A percentile compares a stretch with the other conserved stretches of the same genome.
Conservation (phyloP, 2,329 filamentous ascomycete species). For the Kalmusia sp. region DNA sequence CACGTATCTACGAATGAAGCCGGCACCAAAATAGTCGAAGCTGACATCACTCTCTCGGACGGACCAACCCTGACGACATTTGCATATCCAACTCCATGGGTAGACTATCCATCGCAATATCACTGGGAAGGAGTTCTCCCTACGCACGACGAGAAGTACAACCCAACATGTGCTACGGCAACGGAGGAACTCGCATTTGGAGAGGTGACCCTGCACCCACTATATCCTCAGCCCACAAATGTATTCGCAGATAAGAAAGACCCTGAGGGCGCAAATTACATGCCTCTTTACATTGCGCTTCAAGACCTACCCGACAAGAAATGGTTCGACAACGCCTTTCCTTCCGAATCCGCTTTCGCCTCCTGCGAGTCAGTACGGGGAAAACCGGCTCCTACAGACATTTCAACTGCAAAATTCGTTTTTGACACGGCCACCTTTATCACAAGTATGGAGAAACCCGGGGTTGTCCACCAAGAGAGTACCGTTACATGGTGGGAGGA, state of each 20-base stretch:
- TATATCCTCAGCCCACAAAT: slow-evolving; percentile 22
- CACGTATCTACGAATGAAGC: slow-evolving; percentile 4
- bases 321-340: slow-evolving; percentile 23
- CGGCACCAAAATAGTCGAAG: slow-evolving; percentile 15
- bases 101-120: slow-evolving; percentile 23
- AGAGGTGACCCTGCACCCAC: slow-evolving; percentile 16
- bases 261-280: slow-evolving; percentile 12
- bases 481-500: background rate
- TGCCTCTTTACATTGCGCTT: slow-evolving; percentile 19
- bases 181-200: slow-evolving; percentile 13
- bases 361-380: slow-evolving; percentile 13
- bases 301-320: slow-evolving; percentile 18
- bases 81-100: slow-evolving; percentile 24
- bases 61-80: slow-evolving; percentile 2
- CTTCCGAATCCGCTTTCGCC: slow-evolving; percentile 23
- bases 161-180: slow-evolving; percentile 18
- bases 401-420: slow-evolving; percentile 19
- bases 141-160: slow-evolving; percentile 16
- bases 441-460: background rate
- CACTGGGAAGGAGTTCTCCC: slow-evolving; percentile 24
- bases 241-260: slow-evolving; percentile 11
- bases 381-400: slow-evolving; percentile 10
- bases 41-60: slow-evolving; percentile 11
- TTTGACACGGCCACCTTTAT: slow-evolving; percentile 15
- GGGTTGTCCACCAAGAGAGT: slow-evolving; percentile 9